Percentiles rank a stretch among this genome's conserved stretches.
These are phyloP conservation scores for Lyophyllum decastes DNA, from an alignment of 768 basidiomycete species.

Conservation along the genomic window DNA sequence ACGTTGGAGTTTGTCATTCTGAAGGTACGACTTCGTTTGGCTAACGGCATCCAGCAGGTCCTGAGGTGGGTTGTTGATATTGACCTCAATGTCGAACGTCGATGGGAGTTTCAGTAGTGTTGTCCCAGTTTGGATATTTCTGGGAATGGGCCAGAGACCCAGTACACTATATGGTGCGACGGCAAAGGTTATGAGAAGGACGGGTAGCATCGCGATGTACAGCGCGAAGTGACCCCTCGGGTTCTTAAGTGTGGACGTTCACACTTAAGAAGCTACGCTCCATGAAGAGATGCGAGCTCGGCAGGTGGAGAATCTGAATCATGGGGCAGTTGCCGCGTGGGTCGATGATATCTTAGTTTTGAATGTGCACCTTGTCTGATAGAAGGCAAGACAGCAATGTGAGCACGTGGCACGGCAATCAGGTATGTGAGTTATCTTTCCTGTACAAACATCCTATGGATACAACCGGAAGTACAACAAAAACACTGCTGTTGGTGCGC, in stretches of 20 bases:
- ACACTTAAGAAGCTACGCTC: neutral
- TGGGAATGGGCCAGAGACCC: constrained; percentile 52
- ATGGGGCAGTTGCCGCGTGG: constrained; percentile 4
- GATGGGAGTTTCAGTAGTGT: constrained; percentile 47
- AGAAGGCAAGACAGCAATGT: neutral
- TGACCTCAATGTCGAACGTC: constrained; percentile 50
- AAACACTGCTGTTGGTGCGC: neutral
- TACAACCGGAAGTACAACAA: constrained; percentile 7
- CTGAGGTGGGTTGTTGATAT: constrained; percentile 42
- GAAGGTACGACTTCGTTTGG: constrained; percentile 44
- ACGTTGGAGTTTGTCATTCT: constrained; percentile 56
- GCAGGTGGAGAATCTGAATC: neutral
- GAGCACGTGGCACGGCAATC: neutral
- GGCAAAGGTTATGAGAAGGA: constrained; percentile 2
- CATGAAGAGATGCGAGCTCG: neutral
- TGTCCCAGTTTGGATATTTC: constrained; percentile 42
- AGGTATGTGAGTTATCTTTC: neutral
- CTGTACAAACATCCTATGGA: constrained; percentile 6
- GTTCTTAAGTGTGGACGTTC: no score
- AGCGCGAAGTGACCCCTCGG: neutral
- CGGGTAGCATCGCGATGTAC: constrained; percentile 1
- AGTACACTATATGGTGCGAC: constrained; percentile 14
- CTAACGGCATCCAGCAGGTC: constrained; percentile 62
- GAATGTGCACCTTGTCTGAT: neutral
- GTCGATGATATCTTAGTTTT: neutral